Evolutionary conservation across 2,329 filamentous ascomycete genomes (phyloP).

Genomic region (Furcasterigmium sp.): DNA sequence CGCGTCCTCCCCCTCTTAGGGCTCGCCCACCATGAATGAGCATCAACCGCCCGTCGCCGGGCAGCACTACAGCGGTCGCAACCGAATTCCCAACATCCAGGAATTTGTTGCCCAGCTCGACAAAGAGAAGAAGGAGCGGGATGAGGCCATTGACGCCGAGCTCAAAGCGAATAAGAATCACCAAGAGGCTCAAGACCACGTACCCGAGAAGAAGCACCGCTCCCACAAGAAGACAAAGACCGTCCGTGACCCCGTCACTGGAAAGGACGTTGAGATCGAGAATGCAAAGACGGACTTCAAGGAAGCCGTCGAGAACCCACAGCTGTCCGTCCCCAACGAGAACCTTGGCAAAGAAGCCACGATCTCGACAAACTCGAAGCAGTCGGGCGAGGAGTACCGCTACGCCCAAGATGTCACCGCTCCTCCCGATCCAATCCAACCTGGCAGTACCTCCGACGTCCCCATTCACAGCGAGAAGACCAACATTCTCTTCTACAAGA

Average conservation of each 20-base stretch:
- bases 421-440: constrained; percentile 78
- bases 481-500: constrained; percentile 92
- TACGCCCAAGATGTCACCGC: constrained; percentile 83
- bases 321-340: constrained; percentile 83
- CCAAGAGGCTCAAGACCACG: constrained; percentile 36
- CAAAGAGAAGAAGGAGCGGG: constrained; percentile 69
- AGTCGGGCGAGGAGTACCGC: constrained; percentile 76
- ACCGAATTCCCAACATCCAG: constrained; percentile 82
- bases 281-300: constrained; percentile 68
- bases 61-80: constrained; percentile 75
- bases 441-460: constrained; percentile 83
- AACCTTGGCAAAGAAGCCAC: constrained; percentile 74
- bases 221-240: constrained; percentile 52
- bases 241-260: constrained; percentile 86
- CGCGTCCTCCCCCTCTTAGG: neutral
- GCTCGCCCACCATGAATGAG: constrained; percentile 15
- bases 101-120: constrained; percentile 79
- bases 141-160: constrained; percentile 63
- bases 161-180: constrained; percentile 29
- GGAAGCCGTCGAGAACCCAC: constrained; percentile 65
- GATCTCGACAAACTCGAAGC: constrained; percentile 63
- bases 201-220: constrained; percentile 22
- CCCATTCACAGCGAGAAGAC: constrained; percentile 96
- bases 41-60: constrained; percentile 37
- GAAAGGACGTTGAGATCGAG: constrained; percentile 78